Conservation (phyloP, 1,284 basidiomycete species). For the Cryptococcus sp. region DNA sequence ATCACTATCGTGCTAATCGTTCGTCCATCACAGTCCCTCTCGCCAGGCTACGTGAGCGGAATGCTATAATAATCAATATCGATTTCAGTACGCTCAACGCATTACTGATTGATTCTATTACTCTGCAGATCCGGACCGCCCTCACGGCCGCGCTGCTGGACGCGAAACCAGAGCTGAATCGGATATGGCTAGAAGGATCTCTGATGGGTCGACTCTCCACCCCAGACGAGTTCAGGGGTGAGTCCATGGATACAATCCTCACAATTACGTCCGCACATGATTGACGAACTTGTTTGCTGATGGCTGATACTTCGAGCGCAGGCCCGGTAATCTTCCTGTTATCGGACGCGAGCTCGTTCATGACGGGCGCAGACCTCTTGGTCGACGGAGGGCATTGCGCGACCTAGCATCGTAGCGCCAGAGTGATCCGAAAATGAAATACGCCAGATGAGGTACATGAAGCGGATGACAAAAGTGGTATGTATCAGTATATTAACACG, state of each 20-base stretch:
- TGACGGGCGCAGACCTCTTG: conserved; percentile 46
- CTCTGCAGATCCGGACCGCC: conserved; percentile 64
- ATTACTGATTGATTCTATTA: no score
- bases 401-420: conserved; percentile 11
- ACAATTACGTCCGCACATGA: not conserved
- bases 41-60: conserved; percentile 32
- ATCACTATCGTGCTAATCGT: no score
- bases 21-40: conserved; percentile 21
- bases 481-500: no score
- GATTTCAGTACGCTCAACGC: not conserved
- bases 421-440: not conserved
- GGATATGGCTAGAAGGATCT: conserved; percentile 34
- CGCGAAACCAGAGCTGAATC: conserved; percentile 33
- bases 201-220: conserved; percentile 33
- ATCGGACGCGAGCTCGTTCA: conserved; percentile 44
- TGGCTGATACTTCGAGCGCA: not conserved
- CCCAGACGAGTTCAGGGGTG: conserved; percentile 41
- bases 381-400: conserved; percentile 50
- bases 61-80: not conserved
- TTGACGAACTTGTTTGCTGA: not conserved
- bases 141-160: conserved; percentile 39
- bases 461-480: not conserved
- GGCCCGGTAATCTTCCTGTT: conserved; percentile 53
- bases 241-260: not conserved
- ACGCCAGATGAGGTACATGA: not conserved